Percentiles rank a stretch among this genome's conserved stretches.
Conservation (phyloP, 1,139 yeast species). For the Debaryomyces coudertii region DNA sequence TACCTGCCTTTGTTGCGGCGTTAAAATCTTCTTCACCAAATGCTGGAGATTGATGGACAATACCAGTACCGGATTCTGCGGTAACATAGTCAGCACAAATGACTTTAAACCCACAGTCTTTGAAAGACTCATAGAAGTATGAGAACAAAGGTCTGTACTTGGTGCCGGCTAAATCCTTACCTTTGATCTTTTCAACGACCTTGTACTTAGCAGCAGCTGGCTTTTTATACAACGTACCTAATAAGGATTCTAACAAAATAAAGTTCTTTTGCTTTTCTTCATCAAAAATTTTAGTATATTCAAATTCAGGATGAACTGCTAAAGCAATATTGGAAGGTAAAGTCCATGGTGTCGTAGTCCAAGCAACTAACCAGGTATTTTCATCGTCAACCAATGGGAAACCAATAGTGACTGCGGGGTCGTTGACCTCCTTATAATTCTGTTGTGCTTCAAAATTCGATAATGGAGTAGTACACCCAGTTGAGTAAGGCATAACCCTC, state of each 20-base stretch:
- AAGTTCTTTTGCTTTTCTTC: conserved; percentile 81
- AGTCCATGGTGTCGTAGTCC: conserved; percentile 99
- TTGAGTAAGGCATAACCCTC: conserved; percentile 98
- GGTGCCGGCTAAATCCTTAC: conserved; percentile 76
- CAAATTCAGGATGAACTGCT: conserved; percentile 89
- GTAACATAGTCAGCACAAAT: conserved; percentile 84
- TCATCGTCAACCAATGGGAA: conserved; percentile 83
- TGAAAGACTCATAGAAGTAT: conserved; percentile 75
- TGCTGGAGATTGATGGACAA: conserved; percentile 97
- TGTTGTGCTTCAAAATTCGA: conserved; percentile 98
- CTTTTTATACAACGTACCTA: conserved; percentile 86
- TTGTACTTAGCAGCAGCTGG: conserved; percentile 89
- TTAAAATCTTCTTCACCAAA: conserved; percentile 98
- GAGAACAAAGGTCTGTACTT: conserved; percentile 83
- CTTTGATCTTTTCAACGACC: conserved; percentile 77
- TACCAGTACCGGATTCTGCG: conserved; percentile 97
- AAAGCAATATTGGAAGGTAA: conserved; percentile 91
- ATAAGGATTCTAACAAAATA: conserved; percentile 79
- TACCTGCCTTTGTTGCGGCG: conserved; percentile 75
- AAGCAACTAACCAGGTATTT: conserved; percentile 83
- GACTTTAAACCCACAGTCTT: conserved; percentile 80
- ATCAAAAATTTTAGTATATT: conserved; percentile 88
- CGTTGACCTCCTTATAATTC: conserved; percentile 94
- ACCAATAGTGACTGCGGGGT: conserved; percentile 93
- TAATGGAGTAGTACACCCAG: conserved; percentile 94